Evolutionary conservation across 148 eudicot genomes (phyloP).

Genomic region (Gaultheria prostrata): DNA sequence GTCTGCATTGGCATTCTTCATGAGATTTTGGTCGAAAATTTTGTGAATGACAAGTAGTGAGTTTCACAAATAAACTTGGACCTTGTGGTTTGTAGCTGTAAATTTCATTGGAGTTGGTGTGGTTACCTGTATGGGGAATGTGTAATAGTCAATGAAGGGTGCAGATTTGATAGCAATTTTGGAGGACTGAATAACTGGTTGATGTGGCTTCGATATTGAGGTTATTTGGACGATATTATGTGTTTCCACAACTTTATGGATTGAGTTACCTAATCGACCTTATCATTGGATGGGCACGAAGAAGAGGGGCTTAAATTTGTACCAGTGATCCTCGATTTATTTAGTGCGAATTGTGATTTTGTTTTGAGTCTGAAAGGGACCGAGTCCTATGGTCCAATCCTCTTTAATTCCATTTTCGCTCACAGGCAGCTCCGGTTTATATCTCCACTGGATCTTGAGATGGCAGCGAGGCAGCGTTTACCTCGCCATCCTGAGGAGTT

Average conservation of each 20-base stretch:
- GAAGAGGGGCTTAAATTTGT: not conserved
- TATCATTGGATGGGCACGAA: not conserved
- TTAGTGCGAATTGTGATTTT: not conserved
- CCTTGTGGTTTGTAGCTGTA: not conserved
- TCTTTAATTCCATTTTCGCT: not conserved
- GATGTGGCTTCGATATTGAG: not conserved
- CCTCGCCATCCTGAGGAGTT: constrained; percentile 56
- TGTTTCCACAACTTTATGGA: not conserved
- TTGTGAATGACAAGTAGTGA: not conserved
- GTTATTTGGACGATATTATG: not conserved
- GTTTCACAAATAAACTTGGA: not conserved
- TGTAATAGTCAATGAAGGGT: not conserved
- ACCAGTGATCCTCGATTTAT: not conserved
- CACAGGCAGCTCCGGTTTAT: constrained; percentile 1
- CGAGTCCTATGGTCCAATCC: not conserved
- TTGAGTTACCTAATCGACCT: not conserved
- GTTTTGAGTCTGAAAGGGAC: not conserved
- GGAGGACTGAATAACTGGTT: not conserved
- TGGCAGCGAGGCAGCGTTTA: constrained; percentile 81
- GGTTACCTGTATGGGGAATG: no score
- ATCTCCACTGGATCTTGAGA: constrained; percentile 38
- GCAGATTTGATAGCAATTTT: not conserved
- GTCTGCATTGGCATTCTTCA: not conserved
- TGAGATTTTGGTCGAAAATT: not conserved
- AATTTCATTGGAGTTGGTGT: not conserved